A percentile compares a stretch with the other conserved stretches of the same genome.
phyloP scores from a whole-genome alignment of 129 eudicot species.

The Pseudognaphalium luteoalbum region DNA sequence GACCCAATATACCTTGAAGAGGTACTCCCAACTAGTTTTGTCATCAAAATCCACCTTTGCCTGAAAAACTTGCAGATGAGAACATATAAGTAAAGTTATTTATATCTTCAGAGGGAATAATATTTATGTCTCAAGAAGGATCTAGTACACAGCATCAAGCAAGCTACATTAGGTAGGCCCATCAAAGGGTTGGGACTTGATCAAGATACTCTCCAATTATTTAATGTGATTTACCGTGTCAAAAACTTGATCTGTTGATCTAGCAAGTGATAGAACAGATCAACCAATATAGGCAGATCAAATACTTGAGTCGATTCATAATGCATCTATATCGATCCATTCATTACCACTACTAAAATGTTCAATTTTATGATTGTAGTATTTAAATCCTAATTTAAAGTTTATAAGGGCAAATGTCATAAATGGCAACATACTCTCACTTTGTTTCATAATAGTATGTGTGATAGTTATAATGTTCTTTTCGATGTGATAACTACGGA shows the following conservation, averaged over 20 bases:
- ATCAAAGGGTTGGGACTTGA: neutral
- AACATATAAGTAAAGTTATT: constrained; percentile 24
- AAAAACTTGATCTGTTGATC: neutral
- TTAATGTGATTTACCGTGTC: neutral
- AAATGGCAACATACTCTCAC: neutral
- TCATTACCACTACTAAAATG: neutral
- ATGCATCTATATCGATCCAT: neutral
- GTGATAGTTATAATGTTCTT: neutral
- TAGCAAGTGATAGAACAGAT: neutral
- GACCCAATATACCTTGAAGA: constrained; percentile 91
- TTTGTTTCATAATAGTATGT: neutral
- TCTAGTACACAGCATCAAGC: neutral
- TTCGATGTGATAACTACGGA: neutral
- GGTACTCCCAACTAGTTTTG: constrained; percentile 93
- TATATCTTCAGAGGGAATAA: neutral
- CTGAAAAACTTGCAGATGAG: constrained; percentile 46
- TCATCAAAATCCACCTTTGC: constrained; percentile 96
- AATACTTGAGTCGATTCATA: neutral
- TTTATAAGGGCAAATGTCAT: neutral
- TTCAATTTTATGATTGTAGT: neutral
- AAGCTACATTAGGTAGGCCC: neutral
- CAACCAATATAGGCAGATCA: neutral
- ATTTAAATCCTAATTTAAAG: neutral
- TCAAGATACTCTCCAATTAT: neutral
- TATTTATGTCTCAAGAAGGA: neutral